Conservation (phyloP, 768 basidiomycete genomes). For the Candolleomyces efflorescens region DNA sequence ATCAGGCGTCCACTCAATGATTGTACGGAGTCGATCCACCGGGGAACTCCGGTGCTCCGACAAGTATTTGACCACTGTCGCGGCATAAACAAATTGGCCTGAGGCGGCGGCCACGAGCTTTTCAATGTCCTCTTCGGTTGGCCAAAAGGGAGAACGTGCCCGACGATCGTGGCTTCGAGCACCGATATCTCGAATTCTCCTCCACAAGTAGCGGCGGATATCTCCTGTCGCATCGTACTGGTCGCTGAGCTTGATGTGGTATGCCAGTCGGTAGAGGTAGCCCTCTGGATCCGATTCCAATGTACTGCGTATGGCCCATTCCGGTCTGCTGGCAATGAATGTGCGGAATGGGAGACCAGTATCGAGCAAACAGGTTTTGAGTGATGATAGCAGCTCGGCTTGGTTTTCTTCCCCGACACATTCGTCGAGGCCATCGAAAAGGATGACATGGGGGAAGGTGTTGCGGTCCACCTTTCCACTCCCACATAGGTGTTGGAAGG, state of each 20-base stretch:
- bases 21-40: neutral
- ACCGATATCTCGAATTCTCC: neutral
- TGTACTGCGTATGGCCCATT: neutral
- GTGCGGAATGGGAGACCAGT: neutral
- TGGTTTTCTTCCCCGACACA: neutral
- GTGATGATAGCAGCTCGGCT: neutral
- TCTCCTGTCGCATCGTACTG: neutral
- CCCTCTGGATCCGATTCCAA: no score
- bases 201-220: neutral
- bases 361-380: neutral
- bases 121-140: conserved; percentile 1
- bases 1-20: neutral
- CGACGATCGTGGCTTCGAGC: neutral
- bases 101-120: conserved; percentile 10
- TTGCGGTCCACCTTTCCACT: no score
- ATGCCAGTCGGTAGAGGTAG: no score
- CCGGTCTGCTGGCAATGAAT: neutral
- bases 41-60: conserved; percentile 10
- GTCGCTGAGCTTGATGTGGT: neutral
- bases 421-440: no score
- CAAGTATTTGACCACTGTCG: conserved; percentile 11
- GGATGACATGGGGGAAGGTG: no score
- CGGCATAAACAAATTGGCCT: conserved; percentile 13
- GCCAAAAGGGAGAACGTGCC: conserved; percentile 5
- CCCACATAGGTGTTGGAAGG: no score